These are phyloP conservation scores for Pseudomonodictys pantanalensis DNA, from an alignment of 495 filamentous ascomycete genomes.

Conservation along the genomic window DNA sequence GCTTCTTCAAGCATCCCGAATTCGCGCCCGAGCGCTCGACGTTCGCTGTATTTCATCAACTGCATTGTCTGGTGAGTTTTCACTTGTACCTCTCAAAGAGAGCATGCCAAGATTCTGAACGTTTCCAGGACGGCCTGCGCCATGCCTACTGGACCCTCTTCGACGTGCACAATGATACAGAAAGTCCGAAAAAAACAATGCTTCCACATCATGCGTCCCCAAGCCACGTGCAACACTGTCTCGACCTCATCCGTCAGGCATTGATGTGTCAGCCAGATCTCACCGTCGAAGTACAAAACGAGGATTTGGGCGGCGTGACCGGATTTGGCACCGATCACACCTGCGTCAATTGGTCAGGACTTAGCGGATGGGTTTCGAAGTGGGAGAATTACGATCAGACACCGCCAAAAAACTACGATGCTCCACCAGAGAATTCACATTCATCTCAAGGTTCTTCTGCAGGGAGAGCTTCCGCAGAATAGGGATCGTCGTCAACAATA, in stretches of 20 bases:
- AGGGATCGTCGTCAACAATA: too few relatives aligned
- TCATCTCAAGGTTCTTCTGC: too few relatives aligned
- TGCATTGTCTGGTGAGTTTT: slow-evolving; percentile 17
- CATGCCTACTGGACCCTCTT: slow-evolving; percentile 16
- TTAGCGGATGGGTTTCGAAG: too few relatives aligned
- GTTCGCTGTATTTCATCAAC: slow-evolving; percentile 15
- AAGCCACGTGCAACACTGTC: slow-evolving; percentile 6
- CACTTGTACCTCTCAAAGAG: neutral
- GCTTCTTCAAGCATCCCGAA: slow-evolving; percentile 23
- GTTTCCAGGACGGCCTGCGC: slow-evolving; percentile 14
- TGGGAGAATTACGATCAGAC: too few relatives aligned
- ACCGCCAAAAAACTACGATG: too few relatives aligned
- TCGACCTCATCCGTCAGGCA: slow-evolving; percentile 11
- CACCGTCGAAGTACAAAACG: slow-evolving; percentile 7
- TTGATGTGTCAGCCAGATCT: slow-evolving; percentile 23
- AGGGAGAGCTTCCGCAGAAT: too few relatives aligned
- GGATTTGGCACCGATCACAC: slow-evolving; percentile 20
- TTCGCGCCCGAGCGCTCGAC: slow-evolving; percentile 6
- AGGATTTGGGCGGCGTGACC: slow-evolving; percentile 6
- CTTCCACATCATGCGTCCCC: slow-evolving; percentile 3
- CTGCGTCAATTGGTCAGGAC: slow-evolving; percentile 18
- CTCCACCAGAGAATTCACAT: too few relatives aligned
- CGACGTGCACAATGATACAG: neutral
- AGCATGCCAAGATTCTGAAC: too few relatives aligned
- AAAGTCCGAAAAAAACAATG: neutral